phyloP scores from a whole-genome alignment of 2,329 filamentous ascomycete genomes.

The Neofusicoccum umdonicola region DNA sequence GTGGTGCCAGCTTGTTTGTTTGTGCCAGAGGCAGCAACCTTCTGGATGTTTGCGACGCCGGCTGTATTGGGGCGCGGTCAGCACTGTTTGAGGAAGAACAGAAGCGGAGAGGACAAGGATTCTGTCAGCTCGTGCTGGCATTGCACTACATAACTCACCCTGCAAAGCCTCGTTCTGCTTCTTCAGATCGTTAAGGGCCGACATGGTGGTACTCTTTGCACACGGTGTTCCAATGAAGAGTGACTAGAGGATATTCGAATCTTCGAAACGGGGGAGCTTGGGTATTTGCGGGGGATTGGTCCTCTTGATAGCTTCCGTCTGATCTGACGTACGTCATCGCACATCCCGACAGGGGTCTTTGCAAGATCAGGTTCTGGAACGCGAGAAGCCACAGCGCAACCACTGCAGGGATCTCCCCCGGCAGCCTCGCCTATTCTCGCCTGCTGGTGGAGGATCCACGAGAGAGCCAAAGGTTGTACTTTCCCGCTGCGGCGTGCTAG shows the following conservation, averaged over 20 bases:
- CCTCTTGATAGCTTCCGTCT: constrained; percentile 2
- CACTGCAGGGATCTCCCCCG: not conserved
- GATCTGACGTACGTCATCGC: constrained; percentile 10
- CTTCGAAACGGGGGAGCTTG: not conserved
- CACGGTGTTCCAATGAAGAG: not conserved
- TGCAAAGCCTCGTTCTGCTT: constrained; percentile 42
- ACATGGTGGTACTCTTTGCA: constrained; percentile 14
- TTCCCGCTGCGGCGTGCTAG: not conserved
- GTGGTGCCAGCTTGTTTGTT: constrained; percentile 21
- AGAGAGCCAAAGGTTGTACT: not conserved
- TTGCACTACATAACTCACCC: constrained; percentile 28
- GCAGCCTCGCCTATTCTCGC: not conserved
- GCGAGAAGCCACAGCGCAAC: constrained; percentile 2
- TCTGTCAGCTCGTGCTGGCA: not conserved
- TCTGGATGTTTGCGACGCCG: constrained; percentile 30
- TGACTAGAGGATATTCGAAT: no score
- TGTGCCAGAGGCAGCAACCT: constrained; percentile 23
- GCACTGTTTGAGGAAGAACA: not conserved
- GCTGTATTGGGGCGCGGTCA: constrained; percentile 22
- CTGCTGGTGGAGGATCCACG: not conserved
- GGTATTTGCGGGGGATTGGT: not conserved
- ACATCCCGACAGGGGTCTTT: constrained; percentile 6
- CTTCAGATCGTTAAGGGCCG: constrained; percentile 37
- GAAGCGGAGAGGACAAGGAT: not conserved
- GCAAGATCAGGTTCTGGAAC: constrained; percentile 7